These are phyloP conservation scores for Paramecium sexaurelia DNA, from an alignment of 73 alveolate genomes.

Conservation along the genomic window DNA sequence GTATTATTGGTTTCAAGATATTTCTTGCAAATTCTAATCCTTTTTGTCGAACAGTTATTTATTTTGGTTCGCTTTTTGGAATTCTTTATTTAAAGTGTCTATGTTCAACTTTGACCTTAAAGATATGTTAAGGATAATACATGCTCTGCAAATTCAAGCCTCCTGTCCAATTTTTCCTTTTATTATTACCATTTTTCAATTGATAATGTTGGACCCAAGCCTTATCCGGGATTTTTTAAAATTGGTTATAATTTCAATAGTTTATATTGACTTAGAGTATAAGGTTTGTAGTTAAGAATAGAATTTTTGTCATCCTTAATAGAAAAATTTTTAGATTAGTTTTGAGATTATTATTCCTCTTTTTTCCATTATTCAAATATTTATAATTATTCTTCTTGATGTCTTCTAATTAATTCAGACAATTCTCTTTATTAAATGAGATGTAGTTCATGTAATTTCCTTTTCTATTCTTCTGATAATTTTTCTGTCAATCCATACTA, in stretches of 20 bases:
- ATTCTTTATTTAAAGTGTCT: neutral
- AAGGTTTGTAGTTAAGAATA: neutral
- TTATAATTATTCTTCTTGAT: neutral
- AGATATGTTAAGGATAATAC: neutral
- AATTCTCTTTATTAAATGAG: slow-evolving; percentile 6
- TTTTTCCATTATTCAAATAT: neutral
- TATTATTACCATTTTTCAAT: slow-evolving; percentile 1
- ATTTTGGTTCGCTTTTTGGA: neutral
- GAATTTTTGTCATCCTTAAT: neutral
- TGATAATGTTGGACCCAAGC: slow-evolving; percentile 41
- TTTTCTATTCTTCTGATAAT: slow-evolving; percentile 16
- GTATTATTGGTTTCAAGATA: neutral
- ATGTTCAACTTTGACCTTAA: neutral
- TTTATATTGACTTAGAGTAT: slow-evolving; percentile 26
- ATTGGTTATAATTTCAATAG: slow-evolving; percentile 24
- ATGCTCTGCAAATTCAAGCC: slow-evolving; percentile 42
- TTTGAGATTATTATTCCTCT: neutral
- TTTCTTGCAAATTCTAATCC: neutral
- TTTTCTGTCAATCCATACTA: neutral
- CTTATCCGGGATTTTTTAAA: slow-evolving; percentile 13
- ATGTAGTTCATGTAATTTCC: slow-evolving; percentile 38
- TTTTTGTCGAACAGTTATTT: neutral
- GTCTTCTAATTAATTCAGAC: neutral
- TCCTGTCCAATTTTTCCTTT: slow-evolving; percentile 20
- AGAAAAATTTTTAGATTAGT: neutral